Conservation (phyloP, 768 basidiomycete species). For the Boletus sensibilis region DNA sequence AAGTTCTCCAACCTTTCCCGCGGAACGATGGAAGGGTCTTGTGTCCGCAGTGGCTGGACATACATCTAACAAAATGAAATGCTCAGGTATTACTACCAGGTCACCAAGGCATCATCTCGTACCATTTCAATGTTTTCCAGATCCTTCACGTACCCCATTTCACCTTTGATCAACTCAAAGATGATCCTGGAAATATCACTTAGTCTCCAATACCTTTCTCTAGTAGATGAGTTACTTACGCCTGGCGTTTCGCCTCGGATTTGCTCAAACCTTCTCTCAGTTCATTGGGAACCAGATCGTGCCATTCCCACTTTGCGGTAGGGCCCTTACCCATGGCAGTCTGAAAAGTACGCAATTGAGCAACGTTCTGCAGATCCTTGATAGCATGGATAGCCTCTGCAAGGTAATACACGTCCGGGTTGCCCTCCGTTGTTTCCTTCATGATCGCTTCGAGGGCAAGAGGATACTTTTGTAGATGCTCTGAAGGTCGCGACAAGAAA, state of each 20-base stretch:
- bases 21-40: conserved; percentile 77
- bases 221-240: conserved; percentile 48
- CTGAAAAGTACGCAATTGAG: conserved; percentile 88
- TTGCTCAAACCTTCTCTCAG: conserved; percentile 59
- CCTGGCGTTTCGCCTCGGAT: conserved; percentile 79
- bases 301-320: conserved; percentile 86
- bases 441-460: conserved; percentile 82
- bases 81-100: conserved; percentile 1
- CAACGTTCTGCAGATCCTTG: conserved; percentile 74
- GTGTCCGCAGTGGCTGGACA: conserved; percentile 66
- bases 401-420: conserved; percentile 81
- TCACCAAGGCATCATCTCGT: conserved; percentile 21
- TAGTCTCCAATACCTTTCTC: background rate
- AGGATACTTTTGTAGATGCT: conserved; percentile 69
- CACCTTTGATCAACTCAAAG: conserved; percentile 92
- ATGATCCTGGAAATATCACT: conserved; percentile 59
- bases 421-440: conserved; percentile 76
- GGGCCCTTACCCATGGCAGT: conserved; percentile 81
- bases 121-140: conserved; percentile 82
- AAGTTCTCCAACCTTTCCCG: conserved; percentile 70
- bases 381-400: conserved; percentile 83
- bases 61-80: conserved; percentile 59
- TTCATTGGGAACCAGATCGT: conserved; percentile 77
- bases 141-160: conserved; percentile 94
- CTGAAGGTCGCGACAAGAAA: conserved; percentile 58